Conservation (phyloP, 768 basidiomycete species). For the Steccherinum ochraceum region DNA sequence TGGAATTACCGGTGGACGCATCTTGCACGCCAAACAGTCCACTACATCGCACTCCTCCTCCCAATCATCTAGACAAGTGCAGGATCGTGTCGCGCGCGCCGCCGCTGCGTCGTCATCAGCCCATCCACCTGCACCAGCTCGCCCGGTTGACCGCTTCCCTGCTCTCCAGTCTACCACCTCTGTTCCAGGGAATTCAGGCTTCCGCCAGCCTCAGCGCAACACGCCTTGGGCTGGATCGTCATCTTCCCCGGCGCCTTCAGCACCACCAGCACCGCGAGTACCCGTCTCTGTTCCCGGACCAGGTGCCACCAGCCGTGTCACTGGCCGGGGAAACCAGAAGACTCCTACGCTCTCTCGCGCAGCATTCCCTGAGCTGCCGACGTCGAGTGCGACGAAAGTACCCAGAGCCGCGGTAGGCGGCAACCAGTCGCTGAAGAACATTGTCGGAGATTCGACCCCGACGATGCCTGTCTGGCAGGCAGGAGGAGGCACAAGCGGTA, state of each 20-base stretch:
- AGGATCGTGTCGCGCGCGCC: conserved; percentile 84
- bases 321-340: conserved; percentile 8
- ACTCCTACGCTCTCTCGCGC: conserved; percentile 44
- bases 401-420: conserved; percentile 47
- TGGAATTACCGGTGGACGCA: conserved; percentile 73
- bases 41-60: conserved; percentile 53
- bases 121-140: conserved; percentile 21
- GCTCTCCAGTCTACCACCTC: conserved; percentile 14
- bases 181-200: conserved; percentile 11
- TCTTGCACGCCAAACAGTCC: conserved; percentile 77
- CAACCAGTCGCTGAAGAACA: conserved; percentile 61
- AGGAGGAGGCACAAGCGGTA: conserved; percentile 6
- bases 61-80: conserved; percentile 61
- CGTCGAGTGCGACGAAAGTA: conserved; percentile 29
- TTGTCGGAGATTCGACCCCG: conserved; percentile 45
- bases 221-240: conserved; percentile 50
- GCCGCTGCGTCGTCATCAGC: conserved; percentile 39
- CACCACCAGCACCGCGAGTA: conserved; percentile 14
- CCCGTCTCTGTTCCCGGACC: conserved; percentile 25
- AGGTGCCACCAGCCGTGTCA: conserved; percentile 1
- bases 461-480: conserved; percentile 26
- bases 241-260: conserved; percentile 23
- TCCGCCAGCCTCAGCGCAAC: conserved; percentile 41
- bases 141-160: conserved; percentile 24
- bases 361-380: conserved; percentile 68